Conservation (phyloP, 1,284 basidiomycete genomes). For the Earliella scabrosa region DNA sequence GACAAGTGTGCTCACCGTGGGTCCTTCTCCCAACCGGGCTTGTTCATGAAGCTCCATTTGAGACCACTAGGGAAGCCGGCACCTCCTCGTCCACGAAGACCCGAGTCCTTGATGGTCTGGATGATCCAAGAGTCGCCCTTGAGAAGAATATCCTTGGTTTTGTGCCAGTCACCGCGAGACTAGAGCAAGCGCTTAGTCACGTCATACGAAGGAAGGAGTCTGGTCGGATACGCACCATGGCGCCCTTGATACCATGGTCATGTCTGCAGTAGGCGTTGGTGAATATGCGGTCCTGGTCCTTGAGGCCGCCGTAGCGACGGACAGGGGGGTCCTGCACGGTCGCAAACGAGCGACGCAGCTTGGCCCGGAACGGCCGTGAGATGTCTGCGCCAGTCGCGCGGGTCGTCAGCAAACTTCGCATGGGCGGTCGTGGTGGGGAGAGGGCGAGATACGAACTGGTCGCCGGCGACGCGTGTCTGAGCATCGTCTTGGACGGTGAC, state of each 20-base stretch:
- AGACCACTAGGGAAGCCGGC: constrained; percentile 97
- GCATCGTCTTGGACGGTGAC: constrained; percentile 38
- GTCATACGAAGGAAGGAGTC: not conserved
- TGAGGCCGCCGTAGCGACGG: constrained; percentile 86
- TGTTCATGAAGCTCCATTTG: constrained; percentile 99
- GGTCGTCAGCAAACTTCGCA: not conserved
- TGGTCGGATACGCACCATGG: constrained; percentile 55
- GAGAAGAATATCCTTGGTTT: constrained; percentile 92
- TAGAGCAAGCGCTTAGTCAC: constrained; percentile 36
- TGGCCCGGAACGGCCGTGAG: constrained; percentile 44
- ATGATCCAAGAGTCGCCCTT: constrained; percentile 99
- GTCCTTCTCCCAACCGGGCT: constrained; percentile 97
- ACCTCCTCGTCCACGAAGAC: constrained; percentile 94
- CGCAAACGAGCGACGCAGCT: constrained; percentile 58
- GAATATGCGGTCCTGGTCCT: constrained; percentile 94
- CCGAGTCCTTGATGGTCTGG: constrained; percentile 94
- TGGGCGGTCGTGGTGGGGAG: not conserved
- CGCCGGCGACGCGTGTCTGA: constrained; percentile 35
- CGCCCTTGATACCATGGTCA: constrained; percentile 91
- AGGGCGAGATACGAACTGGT: constrained; percentile 26
- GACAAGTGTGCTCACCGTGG: constrained; percentile 58
- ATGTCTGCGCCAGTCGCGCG: constrained; percentile 32
- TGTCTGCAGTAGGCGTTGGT: constrained; percentile 86
- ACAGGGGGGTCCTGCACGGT: constrained; percentile 85
- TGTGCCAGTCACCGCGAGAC: constrained; percentile 97